Evolutionary conservation across 768 basidiomycete species (phyloP).

Genomic region (Mycena venus): DNA sequence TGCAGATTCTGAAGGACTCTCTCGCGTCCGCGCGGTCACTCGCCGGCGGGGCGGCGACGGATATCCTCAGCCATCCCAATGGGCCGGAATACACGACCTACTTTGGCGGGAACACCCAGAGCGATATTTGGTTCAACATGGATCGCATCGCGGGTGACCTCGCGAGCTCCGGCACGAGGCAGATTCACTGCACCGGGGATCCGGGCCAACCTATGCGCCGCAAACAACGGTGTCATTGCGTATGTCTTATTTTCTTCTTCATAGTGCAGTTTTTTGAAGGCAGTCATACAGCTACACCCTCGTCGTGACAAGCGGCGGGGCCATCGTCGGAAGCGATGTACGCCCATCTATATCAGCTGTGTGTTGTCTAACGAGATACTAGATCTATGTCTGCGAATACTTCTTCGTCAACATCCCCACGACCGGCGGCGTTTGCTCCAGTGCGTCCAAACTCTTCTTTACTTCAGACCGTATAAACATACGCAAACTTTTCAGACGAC

Average conservation of each 20-base stretch:
- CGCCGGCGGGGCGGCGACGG: constrained; percentile 26
- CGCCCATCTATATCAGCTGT: background rate
- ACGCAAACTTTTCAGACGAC: background rate
- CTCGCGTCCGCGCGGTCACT: constrained; percentile 18
- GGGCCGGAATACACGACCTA: constrained; percentile 11
- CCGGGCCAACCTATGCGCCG: background rate
- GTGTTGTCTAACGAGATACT: background rate
- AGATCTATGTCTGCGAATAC: constrained; percentile 26
- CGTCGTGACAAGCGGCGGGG: constrained; percentile 14
- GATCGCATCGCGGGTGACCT: constrained; percentile 24
- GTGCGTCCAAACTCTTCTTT: background rate
- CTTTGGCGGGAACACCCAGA: constrained; percentile 25
- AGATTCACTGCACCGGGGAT: constrained; percentile 14
- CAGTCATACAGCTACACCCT: constrained; percentile 5
- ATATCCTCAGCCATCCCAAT: constrained; percentile 24
- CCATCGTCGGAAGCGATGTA: constrained; percentile 26
- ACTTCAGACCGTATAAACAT: background rate
- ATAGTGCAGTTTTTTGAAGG: background rate
- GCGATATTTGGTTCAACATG: constrained; percentile 27
- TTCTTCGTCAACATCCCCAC: constrained; percentile 11
- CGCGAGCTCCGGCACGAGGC: constrained; percentile 17
- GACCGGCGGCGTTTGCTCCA: background rate
- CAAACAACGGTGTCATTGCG: constrained; percentile 4
- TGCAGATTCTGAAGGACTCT: constrained; percentile 10
- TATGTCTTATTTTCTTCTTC: background rate